Base-by-base conservation (phyloP, 352 stramenopile species). In the Thraustochytrium aureum region DNA sequence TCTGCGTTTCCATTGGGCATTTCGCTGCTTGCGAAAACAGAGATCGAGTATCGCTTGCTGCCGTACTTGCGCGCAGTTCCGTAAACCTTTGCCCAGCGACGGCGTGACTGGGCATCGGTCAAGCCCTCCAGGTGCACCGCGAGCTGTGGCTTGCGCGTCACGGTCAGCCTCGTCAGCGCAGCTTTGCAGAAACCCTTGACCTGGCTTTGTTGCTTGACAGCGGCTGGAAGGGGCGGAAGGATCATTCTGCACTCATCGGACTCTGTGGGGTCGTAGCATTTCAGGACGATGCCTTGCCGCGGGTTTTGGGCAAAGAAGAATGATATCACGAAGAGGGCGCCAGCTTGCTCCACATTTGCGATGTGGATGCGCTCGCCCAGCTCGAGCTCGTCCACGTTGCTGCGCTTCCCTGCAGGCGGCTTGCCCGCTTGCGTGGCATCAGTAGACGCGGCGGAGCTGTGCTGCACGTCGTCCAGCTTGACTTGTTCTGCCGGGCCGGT, bases 181-280 rank as follows among this genome's bases (percentile, higher is more conserved):
- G 26, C 35, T 7, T 26, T 10, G 56, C 56, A 64, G 26, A 39
- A 38, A 14, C 10, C 10, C 35, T 64, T 64, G 26, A 64, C 17
- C 56, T 64, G 10, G 26, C 10, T n/a, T 14, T 38, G 56, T 10
- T 64, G 10, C 56, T 64, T 32, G 5, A 56, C 47, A 26, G 47
- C 47, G 17, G 17, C 26, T 56, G 47, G 47, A 22, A 50, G n/a
- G 37, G 67, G 10, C 26, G 47, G 47, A 22, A 50, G n/a, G 37
- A 79, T n/a, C 10, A 7, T 64, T 7, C 35, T 10, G 56, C 56
- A 64, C 56, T 64, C 56, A 32, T 14, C n/a, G 10, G 56, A 64
- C 10, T 32, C 35, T 17, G 10, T 62, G 17, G 69, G 69, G 30
- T 79, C 69, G 43, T 79, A 79, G 50, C 50, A 74, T 33, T 79